Base-by-base conservation (phyloP, 768 basidiomycete species). In the Auricularia cornea region DNA sequence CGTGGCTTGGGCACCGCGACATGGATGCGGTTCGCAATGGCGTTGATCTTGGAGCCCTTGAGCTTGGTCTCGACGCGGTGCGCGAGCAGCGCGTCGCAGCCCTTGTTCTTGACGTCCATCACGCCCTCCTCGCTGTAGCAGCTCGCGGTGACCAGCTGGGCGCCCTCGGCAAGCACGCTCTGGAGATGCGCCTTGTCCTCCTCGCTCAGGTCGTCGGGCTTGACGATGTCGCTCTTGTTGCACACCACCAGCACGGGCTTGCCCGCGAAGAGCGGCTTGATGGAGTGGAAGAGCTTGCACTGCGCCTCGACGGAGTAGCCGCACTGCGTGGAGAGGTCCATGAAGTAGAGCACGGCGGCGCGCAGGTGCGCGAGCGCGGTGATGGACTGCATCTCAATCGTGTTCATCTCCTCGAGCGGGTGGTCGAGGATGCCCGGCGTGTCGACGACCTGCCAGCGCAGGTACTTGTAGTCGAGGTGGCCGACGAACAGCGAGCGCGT, bases 301-400 rank as follows among this genome's bases (percentile, higher is more conserved):
- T 98, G 70, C 51, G 96, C 97, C 76, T 97, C 97, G 65, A 98
- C 83, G 4, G 90, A 87, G 79, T 97, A 99, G 12, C 97, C 97
- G 76, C 97, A 99, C 73, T 99, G 97, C 76, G 98, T 97, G 67
- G 89, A 92, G 32, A 98, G 82, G 75, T 99, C 97, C 94, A 99
- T 98, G 73, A 98, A 99, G 78, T 98, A 99, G 73, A 99, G 77
- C 11, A 98, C 82, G 72, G 93, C 95, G 68, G 88, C 85, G 76
- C 97, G 93, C 54, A 99, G 78, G 77, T 99, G 97, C 6, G 97
- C 97, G 66, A 99, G 80, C 16, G 97, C 97, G 40, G 96, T 98
- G 73, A 97, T 97, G 69, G 92, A 95, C 81, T 99, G 97, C 96
- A 98, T 99, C 79, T 99, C 97, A 69, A 99, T 99, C 64, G 95